phyloP scores from a whole-genome alignment of 2,329 filamentous ascomycete species.

The Alternaria sp. region DNA sequence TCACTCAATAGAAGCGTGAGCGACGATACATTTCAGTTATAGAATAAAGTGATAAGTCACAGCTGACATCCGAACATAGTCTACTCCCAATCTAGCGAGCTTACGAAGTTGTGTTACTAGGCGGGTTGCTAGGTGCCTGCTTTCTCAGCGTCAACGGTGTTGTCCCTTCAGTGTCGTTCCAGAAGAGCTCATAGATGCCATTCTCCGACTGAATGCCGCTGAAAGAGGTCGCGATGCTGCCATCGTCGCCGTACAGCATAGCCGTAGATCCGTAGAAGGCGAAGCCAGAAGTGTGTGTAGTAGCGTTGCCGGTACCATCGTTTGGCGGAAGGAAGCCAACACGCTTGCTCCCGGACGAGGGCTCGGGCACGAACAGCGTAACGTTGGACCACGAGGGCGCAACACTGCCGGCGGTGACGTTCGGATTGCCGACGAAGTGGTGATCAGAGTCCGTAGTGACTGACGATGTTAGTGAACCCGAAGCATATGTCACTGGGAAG shows the following conservation, averaged over 20 bases:
- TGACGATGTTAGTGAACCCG: not conserved
- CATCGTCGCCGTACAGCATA: not conserved
- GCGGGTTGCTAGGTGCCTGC: not conserved
- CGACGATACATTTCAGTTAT: too few relatives aligned
- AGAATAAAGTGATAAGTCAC: too few relatives aligned
- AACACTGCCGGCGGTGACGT: not conserved
- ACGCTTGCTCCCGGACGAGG: not conserved
- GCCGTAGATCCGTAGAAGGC: constrained; percentile 5
- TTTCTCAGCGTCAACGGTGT: constrained; percentile 1
- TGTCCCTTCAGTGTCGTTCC: not conserved
- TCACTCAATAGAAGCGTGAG: too few relatives aligned
- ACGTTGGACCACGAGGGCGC: constrained; percentile 2
- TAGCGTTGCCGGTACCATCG: not conserved
- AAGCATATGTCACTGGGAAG: too few relatives aligned
- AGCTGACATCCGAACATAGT: too few relatives aligned
- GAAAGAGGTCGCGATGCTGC: not conserved
- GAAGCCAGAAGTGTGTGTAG: not conserved
- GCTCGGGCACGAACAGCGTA: not conserved
- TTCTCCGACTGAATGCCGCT: not conserved
- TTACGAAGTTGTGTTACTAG: not conserved
- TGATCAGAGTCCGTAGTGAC: not conserved
- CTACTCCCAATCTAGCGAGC: not conserved
- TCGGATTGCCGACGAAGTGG: constrained; percentile 2
- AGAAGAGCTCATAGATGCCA: not conserved
- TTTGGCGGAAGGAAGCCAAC: constrained; percentile 3